A percentile compares a stretch with the other conserved stretches of the same genome.
These are phyloP conservation scores for Penicillium cataractarum DNA, from an alignment of 495 filamentous ascomycete species.

Conservation along the genomic window DNA sequence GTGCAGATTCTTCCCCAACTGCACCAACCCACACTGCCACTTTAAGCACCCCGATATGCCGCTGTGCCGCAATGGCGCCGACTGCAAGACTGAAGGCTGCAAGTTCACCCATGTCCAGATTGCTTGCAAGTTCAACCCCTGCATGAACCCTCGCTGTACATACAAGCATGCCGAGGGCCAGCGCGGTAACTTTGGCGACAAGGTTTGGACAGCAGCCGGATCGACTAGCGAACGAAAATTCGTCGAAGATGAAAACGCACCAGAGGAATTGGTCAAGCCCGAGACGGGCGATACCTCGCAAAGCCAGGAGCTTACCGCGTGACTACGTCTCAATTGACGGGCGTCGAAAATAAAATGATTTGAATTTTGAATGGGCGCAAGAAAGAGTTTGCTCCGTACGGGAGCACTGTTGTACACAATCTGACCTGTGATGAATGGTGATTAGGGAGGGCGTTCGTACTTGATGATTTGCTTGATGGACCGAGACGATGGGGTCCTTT, in stretches of 20 bases:
- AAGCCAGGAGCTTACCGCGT: constrained; percentile 45
- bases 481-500: constrained; percentile 12
- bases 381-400: not conserved
- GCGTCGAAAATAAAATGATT: not conserved
- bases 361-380: not conserved
- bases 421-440: constrained; percentile 32
- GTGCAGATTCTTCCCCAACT: constrained; percentile 95
- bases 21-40: constrained; percentile 80
- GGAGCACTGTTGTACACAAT: constrained; percentile 41
- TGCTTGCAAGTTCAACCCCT: constrained; percentile 89
- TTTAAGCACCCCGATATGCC: constrained; percentile 84
- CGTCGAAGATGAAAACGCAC: constrained; percentile 65
- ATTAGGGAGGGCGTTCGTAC: constrained; percentile 40
- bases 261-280: constrained; percentile 81
- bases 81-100: constrained; percentile 82
- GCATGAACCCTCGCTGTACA: constrained; percentile 78
- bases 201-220: constrained; percentile 78
- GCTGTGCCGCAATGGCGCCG: constrained; percentile 89
- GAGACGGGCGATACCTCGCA: constrained; percentile 46
- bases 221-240: constrained; percentile 90
- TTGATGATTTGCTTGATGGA: constrained; percentile 36
- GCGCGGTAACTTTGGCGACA: constrained; percentile 75
- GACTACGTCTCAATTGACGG: constrained; percentile 28
- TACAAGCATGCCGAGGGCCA: constrained; percentile 96
- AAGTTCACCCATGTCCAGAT: constrained; percentile 85